These are phyloP conservation scores for Mucor mucedo DNA, from an alignment of 371 early-diverging fungal species.

Conservation along the genomic window DNA sequence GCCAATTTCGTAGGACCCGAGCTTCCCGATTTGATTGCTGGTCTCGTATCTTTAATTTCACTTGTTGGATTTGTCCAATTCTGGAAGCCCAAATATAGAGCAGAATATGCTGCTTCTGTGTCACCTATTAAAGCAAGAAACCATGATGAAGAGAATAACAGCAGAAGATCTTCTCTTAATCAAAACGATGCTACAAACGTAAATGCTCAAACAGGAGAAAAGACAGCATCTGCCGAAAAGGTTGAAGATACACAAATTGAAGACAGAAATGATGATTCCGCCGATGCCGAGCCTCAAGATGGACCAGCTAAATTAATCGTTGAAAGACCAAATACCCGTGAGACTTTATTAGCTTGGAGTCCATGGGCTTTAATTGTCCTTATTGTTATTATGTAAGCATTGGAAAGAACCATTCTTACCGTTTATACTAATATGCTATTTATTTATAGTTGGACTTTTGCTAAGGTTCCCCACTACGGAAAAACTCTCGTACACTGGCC, in stretches of 20 bases:
- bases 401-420: background rate
- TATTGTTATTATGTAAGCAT: conserved; percentile 47
- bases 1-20: conserved; percentile 55
- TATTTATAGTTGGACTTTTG: conserved; percentile 46
- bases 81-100: conserved; percentile 52
- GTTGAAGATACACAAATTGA: background rate
- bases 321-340: conserved; percentile 36
- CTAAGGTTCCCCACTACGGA: conserved; percentile 35
- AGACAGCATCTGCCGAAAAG: background rate
- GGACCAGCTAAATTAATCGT: conserved; percentile 3
- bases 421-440: background rate
- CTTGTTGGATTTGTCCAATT: conserved; percentile 50
- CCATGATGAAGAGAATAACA: conserved; percentile 23
- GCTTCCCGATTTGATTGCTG: conserved; percentile 56
- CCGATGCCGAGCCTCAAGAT: background rate
- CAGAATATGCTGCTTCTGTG: conserved; percentile 40
- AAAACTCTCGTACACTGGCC: conserved; percentile 45
- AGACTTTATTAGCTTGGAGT: conserved; percentile 49
- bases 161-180: background rate
- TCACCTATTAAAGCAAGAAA: background rate
- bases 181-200: background rate
- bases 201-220: background rate
- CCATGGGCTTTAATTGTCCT: conserved; percentile 54
- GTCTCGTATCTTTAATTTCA: conserved; percentile 43
- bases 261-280: background rate